Percentiles rank a stretch among this genome's conserved stretches.
These are phyloP conservation scores for Ustilago cynodontis DNA, from an alignment of 1,284 basidiomycete genomes.

Conservation along the genomic window DNA sequence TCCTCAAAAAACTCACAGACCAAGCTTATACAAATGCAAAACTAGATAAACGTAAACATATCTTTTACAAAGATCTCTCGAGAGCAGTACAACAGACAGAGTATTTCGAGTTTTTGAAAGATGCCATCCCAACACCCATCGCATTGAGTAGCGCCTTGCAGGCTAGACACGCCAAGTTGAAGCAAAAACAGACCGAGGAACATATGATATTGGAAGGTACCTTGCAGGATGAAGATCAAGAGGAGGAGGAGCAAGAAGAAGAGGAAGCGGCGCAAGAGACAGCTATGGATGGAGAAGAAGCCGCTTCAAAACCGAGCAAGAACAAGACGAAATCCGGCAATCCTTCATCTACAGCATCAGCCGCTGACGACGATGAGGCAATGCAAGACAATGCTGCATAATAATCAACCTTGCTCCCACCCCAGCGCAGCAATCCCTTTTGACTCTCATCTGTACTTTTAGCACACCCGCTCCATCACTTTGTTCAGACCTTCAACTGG, in stretches of 20 bases:
- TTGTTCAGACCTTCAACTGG: too few species aligned
- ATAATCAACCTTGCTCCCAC: background rate
- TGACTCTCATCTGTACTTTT: constrained; percentile 7
- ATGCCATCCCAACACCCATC: constrained; percentile 54
- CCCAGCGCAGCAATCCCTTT: background rate
- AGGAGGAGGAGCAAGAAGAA: constrained; percentile 26
- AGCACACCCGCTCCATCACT: background rate
- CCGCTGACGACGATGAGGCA: constrained; percentile 4
- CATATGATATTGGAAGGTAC: constrained; percentile 49
- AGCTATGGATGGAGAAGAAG: background rate
- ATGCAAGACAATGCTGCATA: constrained; percentile 37
- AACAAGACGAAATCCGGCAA: constrained; percentile 25
- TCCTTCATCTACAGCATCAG: constrained; percentile 7
- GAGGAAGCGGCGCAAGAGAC: constrained; percentile 16
- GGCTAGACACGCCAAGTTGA: constrained; percentile 38
- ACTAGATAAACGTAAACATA: constrained; percentile 58
- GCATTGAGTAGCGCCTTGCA: constrained; percentile 53
- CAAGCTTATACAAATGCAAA: constrained; percentile 60
- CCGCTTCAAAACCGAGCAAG: constrained; percentile 10
- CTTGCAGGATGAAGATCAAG: constrained; percentile 36
- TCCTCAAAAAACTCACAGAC: constrained; percentile 58
- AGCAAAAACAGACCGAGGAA: constrained; percentile 35
- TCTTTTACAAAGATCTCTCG: constrained; percentile 62
- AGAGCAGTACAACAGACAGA: constrained; percentile 58
- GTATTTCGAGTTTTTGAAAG: constrained; percentile 56